A percentile compares a stretch with the other conserved stretches of the same genome.
Conservation (phyloP, 2,329 filamentous ascomycete genomes). For the Penicillium sp. region DNA sequence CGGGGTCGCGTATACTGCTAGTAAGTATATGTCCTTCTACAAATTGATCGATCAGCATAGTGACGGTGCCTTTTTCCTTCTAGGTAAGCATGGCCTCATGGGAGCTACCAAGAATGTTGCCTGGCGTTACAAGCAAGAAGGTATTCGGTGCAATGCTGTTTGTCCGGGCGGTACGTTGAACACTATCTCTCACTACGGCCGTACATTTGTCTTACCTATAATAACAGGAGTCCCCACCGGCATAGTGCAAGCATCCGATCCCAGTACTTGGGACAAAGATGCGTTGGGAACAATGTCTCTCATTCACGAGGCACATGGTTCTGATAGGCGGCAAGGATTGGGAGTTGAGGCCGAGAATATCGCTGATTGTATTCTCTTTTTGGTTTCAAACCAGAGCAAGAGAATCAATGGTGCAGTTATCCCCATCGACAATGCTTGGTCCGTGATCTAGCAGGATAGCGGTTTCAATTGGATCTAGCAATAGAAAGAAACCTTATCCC, state of each 20-base stretch:
- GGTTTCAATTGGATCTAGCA: not conserved
- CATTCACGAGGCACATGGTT: not conserved
- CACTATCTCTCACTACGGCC: not conserved
- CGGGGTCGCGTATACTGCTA: conserved; percentile 49
- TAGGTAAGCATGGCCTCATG: conserved; percentile 19
- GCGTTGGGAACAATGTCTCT: not conserved
- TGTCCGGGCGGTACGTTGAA: conserved; percentile 38
- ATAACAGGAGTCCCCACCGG: not conserved
- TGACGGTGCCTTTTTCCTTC: not conserved
- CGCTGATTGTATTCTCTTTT: not conserved
- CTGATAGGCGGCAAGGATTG: not conserved
- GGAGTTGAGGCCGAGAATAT: not conserved
- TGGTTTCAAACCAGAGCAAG: not conserved
- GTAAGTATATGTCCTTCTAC: conserved; percentile 39
- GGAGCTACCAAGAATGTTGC: conserved; percentile 51
- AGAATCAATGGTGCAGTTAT: conserved; percentile 1
- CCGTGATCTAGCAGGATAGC: not conserved
- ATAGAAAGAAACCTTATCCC: not conserved
- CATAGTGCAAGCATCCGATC: not conserved
- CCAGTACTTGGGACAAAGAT: not conserved
- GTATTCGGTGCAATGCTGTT: conserved; percentile 49
- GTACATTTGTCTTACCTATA: not conserved
- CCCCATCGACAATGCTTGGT: conserved; percentile 1
- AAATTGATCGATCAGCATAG: not conserved
- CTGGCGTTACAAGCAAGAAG: conserved; percentile 47